Evolutionary conservation across 1,139 yeast species (phyloP), one percentile per base, ranked within the genome.

Genomic region (Magnusiomyces suaveolens): DNA sequence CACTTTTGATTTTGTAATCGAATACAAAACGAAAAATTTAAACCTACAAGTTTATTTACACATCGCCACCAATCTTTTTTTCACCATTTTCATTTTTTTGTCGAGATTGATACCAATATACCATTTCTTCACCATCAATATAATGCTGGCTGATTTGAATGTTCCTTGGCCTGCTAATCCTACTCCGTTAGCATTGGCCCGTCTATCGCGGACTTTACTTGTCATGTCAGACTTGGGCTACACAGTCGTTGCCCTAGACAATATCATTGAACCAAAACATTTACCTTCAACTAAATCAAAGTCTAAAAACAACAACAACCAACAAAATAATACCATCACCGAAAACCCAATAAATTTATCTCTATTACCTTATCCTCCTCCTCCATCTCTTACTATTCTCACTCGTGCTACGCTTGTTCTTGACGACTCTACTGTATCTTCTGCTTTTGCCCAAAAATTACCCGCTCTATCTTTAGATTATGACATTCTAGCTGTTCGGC

Each of bases 401-500:
- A 78, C 90, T 1, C 72, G 98, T 55, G 74, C 87, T 32, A 92
- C 97, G 0, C 66, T 92, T 4, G 73, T 82, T 3, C 78, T 88
- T 10, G 86, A 82, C 59, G 97, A 89, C 60, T 75, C 90, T 4
- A 52, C 54, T 8, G 50, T 33, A 18, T 33, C 39, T 10, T 55
- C 57, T 1, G 51, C 53, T 46, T 85, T 85, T 61, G 81, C 87
- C 52, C 92, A 85, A 62, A 81, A 84, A 32, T 71, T 88, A 43
- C 74, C 84, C 25, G 44, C 58, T 21, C 51, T 64, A 21, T 60
- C 59, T 46, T 52, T 59, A 21, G 62, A 63, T 25, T 94, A 85
- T 67, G 97, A 92, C 66, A 69, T 92, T 2, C 75, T 92, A 14
- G 87, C 97, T 0, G 83, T 90, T 1, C 80, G 84, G 59, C 98